phyloP scores from a whole-genome alignment of 75 land plant species.

The Pinus taeda region DNA sequence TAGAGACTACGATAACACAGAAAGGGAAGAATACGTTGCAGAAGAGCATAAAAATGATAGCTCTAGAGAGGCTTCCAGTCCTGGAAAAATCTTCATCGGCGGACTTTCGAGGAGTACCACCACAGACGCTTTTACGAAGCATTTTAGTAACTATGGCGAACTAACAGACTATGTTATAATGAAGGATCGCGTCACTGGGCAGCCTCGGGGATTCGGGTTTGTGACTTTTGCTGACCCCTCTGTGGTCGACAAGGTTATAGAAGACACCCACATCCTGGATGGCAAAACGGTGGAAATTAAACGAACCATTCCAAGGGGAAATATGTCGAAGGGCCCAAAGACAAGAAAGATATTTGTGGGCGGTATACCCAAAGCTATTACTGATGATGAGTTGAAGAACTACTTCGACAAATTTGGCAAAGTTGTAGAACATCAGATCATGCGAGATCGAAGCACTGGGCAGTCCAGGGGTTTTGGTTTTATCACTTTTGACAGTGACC shows the following conservation, averaged over 20 bases:
- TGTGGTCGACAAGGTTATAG: too few species aligned
- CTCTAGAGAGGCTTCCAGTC: not conserved
- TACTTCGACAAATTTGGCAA: conserved; percentile 31
- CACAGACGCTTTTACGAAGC: not conserved
- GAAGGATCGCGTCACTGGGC: conserved; percentile 74
- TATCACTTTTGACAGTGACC: conserved; percentile 79
- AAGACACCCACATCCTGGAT: too few species aligned
- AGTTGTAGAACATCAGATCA: conserved; percentile 73
- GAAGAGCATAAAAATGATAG: too few species aligned
- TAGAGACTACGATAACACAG: not conserved
- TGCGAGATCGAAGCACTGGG: conserved; percentile 74
- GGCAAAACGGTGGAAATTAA: too few species aligned
- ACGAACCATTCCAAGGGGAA: too few species aligned
- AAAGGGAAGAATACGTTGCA: not conserved
- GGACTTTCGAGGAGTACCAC: conserved; percentile 76
- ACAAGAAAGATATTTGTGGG: conserved; percentile 62
- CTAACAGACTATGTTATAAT: conserved; percentile 47
- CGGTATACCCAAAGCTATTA: conserved; percentile 51
- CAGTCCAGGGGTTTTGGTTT: conserved; percentile 30
- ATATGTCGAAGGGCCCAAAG: conserved; percentile 21
- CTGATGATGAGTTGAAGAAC: too few species aligned
- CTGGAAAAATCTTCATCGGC: conserved; percentile 80
- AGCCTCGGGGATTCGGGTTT: conserved; percentile 94
- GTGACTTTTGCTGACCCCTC: conserved; percentile 70
- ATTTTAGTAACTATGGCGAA: too few species aligned